phyloP scores from a whole-genome alignment of 495 filamentous ascomycete genomes.

The Neurospora sp. region DNA sequence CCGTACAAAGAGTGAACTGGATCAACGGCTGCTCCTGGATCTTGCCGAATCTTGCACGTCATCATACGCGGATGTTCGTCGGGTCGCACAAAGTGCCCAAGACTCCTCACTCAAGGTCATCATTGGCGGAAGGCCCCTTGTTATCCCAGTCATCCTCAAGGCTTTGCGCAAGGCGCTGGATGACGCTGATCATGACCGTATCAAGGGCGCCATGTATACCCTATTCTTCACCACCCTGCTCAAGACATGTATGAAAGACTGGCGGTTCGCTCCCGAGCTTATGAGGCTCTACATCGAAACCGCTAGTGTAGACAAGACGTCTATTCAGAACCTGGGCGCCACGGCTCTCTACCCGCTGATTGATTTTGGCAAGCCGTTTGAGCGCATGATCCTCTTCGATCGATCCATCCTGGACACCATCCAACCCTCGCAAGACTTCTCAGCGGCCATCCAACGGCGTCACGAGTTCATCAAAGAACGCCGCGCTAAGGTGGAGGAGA shows the following conservation, averaged over 20 bases:
- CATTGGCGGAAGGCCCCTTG: conserved; percentile 71
- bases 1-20: conserved; percentile 71
- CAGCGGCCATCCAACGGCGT: conserved; percentile 52
- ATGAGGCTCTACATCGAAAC: conserved; percentile 84
- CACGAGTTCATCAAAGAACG: conserved; percentile 61
- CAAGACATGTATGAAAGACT: conserved; percentile 80
- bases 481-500: conserved; percentile 63
- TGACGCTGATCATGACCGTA: conserved; percentile 70
- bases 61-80: conserved; percentile 88
- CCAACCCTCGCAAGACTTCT: conserved; percentile 58
- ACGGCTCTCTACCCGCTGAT: conserved; percentile 75
- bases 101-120: conserved; percentile 92
- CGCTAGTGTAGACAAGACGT: conserved; percentile 81
- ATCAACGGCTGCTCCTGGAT: conserved; percentile 74
- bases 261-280: conserved; percentile 80
- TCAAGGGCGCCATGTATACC: conserved; percentile 90
- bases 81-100: conserved; percentile 82
- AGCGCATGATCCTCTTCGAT: conserved; percentile 80
- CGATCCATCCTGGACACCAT: conserved; percentile 61
- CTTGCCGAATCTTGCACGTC: conserved; percentile 86
- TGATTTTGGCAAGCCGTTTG: conserved; percentile 79
- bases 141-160: conserved; percentile 77
- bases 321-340: conserved; percentile 81
- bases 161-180: conserved; percentile 74
- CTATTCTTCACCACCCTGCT: conserved; percentile 79